These are phyloP conservation scores for Tetrastigma voinierianum DNA, from an alignment of 164 flowering plant genomes.

Conservation along the genomic window DNA sequence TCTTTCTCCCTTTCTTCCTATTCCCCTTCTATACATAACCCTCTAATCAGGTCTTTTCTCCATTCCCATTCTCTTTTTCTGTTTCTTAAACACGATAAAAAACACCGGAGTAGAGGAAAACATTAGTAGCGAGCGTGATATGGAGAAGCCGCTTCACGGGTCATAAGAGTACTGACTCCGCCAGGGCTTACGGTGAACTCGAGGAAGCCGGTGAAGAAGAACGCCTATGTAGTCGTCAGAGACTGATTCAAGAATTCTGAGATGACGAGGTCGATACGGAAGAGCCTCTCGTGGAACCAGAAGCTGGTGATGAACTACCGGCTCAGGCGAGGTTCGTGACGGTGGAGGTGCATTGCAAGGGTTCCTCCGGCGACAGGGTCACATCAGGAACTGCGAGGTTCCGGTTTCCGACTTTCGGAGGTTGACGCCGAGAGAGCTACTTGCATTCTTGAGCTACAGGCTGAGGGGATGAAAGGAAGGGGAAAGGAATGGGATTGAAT, in stretches of 20 bases:
- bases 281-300: conserved; percentile 52
- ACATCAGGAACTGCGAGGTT: conserved; percentile 38
- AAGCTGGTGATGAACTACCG: conserved; percentile 37
- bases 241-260: conserved; percentile 9
- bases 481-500: conserved; percentile 51
- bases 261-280: conserved; percentile 26
- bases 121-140: no score
- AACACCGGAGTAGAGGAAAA: no score
- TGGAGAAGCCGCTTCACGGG: no score
- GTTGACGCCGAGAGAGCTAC: conserved; percentile 30
- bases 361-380: background rate
- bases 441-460: conserved; percentile 61
- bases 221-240: conserved; percentile 28
- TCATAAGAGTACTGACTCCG: conserved; percentile 45
- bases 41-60: fast-evolving
- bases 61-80: no score
- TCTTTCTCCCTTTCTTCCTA: conserved; percentile 6
- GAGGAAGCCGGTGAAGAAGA: conserved; percentile 33
- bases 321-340: conserved; percentile 16
- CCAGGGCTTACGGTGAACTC: conserved; percentile 27
- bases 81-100: no score
- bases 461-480: conserved; percentile 37
- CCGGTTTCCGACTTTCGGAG: conserved; percentile 58
- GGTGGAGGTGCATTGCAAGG: conserved; percentile 38
- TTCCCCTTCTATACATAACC: background rate